Conservation (phyloP, 148 eudicot species). For the Bassia scoparia region DNA sequence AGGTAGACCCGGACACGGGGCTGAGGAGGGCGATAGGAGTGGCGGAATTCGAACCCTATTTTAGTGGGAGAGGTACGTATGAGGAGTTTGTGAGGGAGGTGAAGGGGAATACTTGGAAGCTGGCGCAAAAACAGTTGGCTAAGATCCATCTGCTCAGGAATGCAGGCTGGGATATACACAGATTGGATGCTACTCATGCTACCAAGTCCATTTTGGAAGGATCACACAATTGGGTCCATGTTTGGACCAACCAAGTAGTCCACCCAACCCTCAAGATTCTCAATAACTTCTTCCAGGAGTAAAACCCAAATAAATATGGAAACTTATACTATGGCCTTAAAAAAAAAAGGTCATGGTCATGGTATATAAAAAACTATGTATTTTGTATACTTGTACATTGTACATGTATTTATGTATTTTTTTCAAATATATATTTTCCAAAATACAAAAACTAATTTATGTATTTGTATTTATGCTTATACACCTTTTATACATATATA, state of each 20-base stretch:
- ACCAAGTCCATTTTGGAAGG: constrained; percentile 44
- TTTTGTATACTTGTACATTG: no score
- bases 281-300: constrained; percentile 59
- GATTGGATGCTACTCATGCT: constrained; percentile 69
- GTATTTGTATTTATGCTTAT: no score
- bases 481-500: no score
- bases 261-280: constrained; percentile 75
- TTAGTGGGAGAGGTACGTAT: constrained; percentile 23
- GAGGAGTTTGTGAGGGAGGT: constrained; percentile 54
- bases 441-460: no score
- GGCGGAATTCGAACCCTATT: constrained; percentile 66
- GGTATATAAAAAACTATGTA: no score
- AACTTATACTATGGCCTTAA: no score
- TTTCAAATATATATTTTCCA: no score
- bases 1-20: constrained; percentile 32
- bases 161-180: constrained; percentile 53
- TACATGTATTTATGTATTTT: no score
- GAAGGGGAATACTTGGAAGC: constrained; percentile 75
- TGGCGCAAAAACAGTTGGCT: constrained; percentile 62
- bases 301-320: no score
- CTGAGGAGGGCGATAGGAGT: constrained; percentile 68
- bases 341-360: no score
- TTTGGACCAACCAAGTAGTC: constrained; percentile 66
- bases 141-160: constrained; percentile 68
- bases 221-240: constrained; percentile 24